These are phyloP conservation scores for Sarocladium brachiariae DNA, from an alignment of 2,329 filamentous ascomycete species.

Conservation along the genomic window DNA sequence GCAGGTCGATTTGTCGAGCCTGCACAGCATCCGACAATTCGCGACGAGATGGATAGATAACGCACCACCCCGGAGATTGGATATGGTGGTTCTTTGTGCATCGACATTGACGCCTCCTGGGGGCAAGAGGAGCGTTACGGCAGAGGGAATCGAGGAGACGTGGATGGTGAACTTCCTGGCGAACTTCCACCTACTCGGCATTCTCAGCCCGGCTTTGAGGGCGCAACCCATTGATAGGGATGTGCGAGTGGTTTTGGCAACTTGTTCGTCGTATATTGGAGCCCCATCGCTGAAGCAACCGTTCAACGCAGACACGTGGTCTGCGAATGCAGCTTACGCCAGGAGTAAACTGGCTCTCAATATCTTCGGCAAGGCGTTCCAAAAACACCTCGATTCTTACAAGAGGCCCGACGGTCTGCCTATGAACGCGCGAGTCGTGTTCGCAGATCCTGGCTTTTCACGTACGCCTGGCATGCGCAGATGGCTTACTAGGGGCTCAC, in stretches of 20 bases:
- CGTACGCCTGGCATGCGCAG: constrained; percentile 82
- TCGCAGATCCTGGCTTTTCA: constrained; percentile 79
- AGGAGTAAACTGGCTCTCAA: constrained; percentile 73
- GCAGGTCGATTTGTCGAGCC: constrained; percentile 78
- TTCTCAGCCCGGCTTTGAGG: constrained; percentile 81
- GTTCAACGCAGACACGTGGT: constrained; percentile 43
- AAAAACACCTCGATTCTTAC: constrained; percentile 84
- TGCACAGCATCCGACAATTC: constrained; percentile 88
- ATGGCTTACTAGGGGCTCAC: constrained; percentile 78
- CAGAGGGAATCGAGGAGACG: constrained; percentile 18
- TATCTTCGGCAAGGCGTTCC: constrained; percentile 82
- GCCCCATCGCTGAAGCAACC: constrained; percentile 59
- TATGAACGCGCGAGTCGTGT: constrained; percentile 73
- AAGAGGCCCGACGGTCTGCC: constrained; percentile 76
- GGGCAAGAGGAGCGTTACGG: constrained; percentile 41
- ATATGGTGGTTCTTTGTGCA: constrained; percentile 86
- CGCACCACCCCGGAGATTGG: constrained; percentile 76
- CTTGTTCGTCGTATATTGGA: constrained; percentile 81
- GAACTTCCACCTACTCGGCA: constrained; percentile 90
- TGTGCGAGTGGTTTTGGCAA: constrained; percentile 78
- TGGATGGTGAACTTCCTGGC: constrained; percentile 79
- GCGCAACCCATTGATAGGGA: constrained; percentile 92
- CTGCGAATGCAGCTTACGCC: constrained; percentile 52
- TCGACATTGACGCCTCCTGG: constrained; percentile 68
- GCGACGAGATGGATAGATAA: constrained; percentile 99